Evolutionary conservation across 2,329 filamentous ascomycete species (phyloP), one percentile per base, ranked within the genome.

Genomic region (Zymoseptoria ardabiliae): DNA sequence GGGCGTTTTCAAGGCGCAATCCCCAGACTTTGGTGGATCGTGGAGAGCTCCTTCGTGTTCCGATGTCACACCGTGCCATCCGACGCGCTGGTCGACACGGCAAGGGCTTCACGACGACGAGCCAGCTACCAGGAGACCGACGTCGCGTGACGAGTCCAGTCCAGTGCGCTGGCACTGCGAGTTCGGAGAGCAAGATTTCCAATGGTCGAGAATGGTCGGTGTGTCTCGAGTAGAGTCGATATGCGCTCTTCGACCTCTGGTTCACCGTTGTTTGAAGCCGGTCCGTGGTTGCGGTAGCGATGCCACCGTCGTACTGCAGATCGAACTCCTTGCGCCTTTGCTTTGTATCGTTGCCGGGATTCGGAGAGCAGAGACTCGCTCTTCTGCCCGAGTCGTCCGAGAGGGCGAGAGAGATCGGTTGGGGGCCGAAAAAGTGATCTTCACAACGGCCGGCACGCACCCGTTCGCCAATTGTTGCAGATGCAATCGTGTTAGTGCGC

Each of bases 211-310:
- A 48, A 22, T 30, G 62, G 62, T 58, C 60, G 62, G 62, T 64
- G 60, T 61, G 65, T 66, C 59, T 60, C 61, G 59, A 61, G 55
- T 50, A 61, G 57, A 63, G 58, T 56, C 41, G 58, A 56, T 52
- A 55, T 55, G 57, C 60, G 54, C 54, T 50, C 51, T 45, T 17
- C 35, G 19, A 52, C 35, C 20, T 61, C 51, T 63, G 63, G 63
- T 65, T 63, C 59, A 61, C 60, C 54, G 59, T 56, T 49, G 20
- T 25, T 22, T 58, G 56, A 35, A 55, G 55, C 13, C 35, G 2
- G 35, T 45, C 65, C 63, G 60, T 58, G 61, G 63, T 55, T 57
- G 50, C 57, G 64, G 63, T 62, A 64, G 58, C 63, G 60, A 62
- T 41, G 52, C 50, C 28, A 57, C 51, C 23, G 48, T 57, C 51